These are phyloP conservation scores for Eutypella sp. DNA, from an alignment of 2,329 filamentous ascomycete genomes.

Conservation along the genomic window DNA sequence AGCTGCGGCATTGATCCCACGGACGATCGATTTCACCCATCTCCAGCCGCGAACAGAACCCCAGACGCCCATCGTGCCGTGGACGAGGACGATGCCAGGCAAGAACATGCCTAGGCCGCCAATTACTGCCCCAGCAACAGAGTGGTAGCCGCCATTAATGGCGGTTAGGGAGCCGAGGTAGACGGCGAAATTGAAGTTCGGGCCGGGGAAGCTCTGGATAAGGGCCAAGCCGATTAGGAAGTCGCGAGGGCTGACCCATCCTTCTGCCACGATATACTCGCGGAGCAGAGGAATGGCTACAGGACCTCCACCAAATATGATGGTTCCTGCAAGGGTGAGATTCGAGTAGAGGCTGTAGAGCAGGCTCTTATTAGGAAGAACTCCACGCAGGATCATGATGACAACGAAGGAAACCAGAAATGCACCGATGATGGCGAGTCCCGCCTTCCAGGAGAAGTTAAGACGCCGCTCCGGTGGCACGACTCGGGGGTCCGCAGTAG, in stretches of 20 bases:
- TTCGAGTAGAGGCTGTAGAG: constrained; percentile 63
- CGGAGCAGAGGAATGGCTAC: constrained; percentile 61
- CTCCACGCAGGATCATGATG: constrained; percentile 48
- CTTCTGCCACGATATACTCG: constrained; percentile 59
- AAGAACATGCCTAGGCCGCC: constrained; percentile 49
- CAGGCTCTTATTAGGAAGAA: constrained; percentile 34
- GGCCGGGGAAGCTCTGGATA: constrained; percentile 64
- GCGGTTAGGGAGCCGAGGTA: constrained; percentile 50
- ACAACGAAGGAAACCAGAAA: constrained; percentile 55
- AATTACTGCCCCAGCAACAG: constrained; percentile 43
- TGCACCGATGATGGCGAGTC: constrained; percentile 33
- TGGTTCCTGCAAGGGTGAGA: constrained; percentile 68
- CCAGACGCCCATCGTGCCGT: constrained; percentile 54
- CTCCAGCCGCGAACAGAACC: constrained; percentile 38
- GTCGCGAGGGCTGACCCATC: constrained; percentile 66
- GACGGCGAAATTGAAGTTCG: constrained; percentile 50
- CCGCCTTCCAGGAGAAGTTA: constrained; percentile 44
- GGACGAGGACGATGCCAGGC: constrained; percentile 43
- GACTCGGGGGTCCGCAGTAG: constrained; percentile 13
- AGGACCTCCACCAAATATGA: constrained; percentile 61
- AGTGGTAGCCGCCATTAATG: constrained; percentile 29
- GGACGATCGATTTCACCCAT: constrained; percentile 43
- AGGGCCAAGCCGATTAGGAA: constrained; percentile 70
- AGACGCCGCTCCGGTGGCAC: too few relatives aligned
- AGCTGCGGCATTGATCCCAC: constrained; percentile 55